A percentile compares a stretch with the other conserved stretches of the same genome.
Evolutionary conservation across 2,329 filamentous ascomycete species (phyloP).

Genomic region (Colletotrichum chlorophyti): DNA sequence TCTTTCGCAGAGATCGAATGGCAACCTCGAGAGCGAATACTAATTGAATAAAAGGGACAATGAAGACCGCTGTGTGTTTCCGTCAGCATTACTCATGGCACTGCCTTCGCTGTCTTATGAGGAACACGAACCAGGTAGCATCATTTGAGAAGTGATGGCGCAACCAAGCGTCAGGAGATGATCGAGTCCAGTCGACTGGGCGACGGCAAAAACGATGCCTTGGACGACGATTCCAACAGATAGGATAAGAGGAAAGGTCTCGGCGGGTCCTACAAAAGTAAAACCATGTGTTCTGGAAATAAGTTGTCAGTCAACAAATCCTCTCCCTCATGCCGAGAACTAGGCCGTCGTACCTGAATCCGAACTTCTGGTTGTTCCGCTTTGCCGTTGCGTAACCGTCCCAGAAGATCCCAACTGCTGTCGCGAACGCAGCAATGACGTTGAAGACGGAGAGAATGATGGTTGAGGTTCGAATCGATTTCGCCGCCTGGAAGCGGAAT

Average conservation of each 20-base stretch:
- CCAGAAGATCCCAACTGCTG: constrained; percentile 62
- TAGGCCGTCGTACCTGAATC: constrained; percentile 46
- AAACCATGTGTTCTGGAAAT: constrained; percentile 43
- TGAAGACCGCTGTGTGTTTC: constrained; percentile 62
- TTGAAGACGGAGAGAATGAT: constrained; percentile 69
- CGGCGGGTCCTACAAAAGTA: constrained; percentile 52
- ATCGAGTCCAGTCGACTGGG: constrained; percentile 62
- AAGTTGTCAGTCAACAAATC: not conserved
- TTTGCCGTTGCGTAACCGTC: constrained; percentile 58
- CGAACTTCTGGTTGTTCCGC: constrained; percentile 46
- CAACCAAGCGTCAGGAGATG: constrained; percentile 60
- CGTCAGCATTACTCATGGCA: constrained; percentile 33
- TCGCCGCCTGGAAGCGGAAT: constrained; percentile 59
- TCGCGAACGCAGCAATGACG: constrained; percentile 61
- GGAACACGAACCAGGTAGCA: constrained; percentile 61
- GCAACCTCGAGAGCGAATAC: constrained; percentile 70
- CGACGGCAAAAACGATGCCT: constrained; percentile 61
- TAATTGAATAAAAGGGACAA: constrained; percentile 70
- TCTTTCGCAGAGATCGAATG: constrained; percentile 58
- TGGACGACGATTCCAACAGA: constrained; percentile 65
- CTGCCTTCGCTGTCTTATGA: too few relatives aligned
- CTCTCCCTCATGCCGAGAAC: not conserved
- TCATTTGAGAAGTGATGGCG: constrained; percentile 59
- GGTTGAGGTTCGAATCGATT: constrained; percentile 66
- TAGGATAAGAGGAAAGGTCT: constrained; percentile 62